Evolutionary conservation across 345 rosid species (phyloP).

Genomic region (Leavenworthia alabamica): DNA sequence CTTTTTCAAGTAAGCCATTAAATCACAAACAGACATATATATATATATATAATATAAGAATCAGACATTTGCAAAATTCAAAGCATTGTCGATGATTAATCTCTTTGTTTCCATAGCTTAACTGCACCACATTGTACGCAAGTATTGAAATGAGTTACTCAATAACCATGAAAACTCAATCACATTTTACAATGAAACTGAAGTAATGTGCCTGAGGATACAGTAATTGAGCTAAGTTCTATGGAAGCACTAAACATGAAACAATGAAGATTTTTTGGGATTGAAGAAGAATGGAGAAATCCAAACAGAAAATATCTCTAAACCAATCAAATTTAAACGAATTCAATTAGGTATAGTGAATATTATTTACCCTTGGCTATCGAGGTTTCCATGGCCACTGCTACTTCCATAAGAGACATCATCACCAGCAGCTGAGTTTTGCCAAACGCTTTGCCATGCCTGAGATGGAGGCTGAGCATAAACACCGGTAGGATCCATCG

Average conservation of each 20-base stretch:
- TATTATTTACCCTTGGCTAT: slow-evolving; percentile 47
- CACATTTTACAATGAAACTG: neutral
- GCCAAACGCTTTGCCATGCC: slow-evolving; percentile 99
- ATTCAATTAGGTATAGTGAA: neutral
- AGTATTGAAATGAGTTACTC: neutral
- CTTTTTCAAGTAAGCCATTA: slow-evolving; percentile 1
- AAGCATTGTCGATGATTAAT: slow-evolving; percentile 7
- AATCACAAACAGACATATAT: slow-evolving; percentile 17
- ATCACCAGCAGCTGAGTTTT: slow-evolving; percentile 46
- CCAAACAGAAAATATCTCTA: neutral
- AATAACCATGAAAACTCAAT: neutral
- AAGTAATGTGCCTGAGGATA: neutral
- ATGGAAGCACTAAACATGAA: neutral
- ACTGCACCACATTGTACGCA: slow-evolving; percentile 9
- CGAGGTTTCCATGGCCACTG: slow-evolving; percentile 67
- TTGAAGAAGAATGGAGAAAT: neutral
- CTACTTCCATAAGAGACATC: slow-evolving; percentile 64
- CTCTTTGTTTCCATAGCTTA: slow-evolving; percentile 17
- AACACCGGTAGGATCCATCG: slow-evolving; percentile 65
- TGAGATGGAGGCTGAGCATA: slow-evolving; percentile 87
- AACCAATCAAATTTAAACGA: neutral
- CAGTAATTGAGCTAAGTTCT: neutral
- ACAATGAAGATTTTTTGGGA: neutral
- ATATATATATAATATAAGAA: too few species aligned
- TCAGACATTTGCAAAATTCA: slow-evolving; percentile 24